Evolutionary conservation across 2,329 filamentous ascomycete genomes (phyloP).

Genomic region (Xylaria sp.): DNA sequence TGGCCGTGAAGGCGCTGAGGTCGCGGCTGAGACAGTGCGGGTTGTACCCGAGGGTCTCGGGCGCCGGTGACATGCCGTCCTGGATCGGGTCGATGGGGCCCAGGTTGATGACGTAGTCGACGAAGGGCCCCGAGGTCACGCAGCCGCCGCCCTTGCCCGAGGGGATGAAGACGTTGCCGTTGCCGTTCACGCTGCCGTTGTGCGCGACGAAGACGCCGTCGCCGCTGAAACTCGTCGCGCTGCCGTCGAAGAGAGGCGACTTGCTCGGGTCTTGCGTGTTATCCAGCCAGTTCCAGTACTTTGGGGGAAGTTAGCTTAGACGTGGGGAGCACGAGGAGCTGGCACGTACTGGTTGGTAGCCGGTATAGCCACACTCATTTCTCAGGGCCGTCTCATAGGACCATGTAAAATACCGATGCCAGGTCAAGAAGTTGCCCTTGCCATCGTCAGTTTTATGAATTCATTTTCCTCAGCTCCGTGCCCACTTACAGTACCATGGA

Average conservation of each 20-base stretch:
- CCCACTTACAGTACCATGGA: conserved; percentile 45
- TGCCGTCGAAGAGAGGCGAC: conserved; percentile 66
- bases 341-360: conserved; percentile 49
- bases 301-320: background rate
- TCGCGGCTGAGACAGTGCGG: conserved; percentile 44
- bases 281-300: conserved; percentile 64
- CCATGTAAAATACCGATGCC: conserved; percentile 56
- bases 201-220: conserved; percentile 53
- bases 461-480: background rate
- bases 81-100: conserved; percentile 44
- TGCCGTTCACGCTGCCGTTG: conserved; percentile 40
- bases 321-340: background rate
- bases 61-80: conserved; percentile 28
- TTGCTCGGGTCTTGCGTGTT: conserved; percentile 57
- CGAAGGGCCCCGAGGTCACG: conserved; percentile 56
- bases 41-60: conserved; percentile 38
- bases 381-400: conserved; percentile 53
- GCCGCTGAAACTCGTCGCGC: conserved; percentile 60
- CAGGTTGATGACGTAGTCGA: conserved; percentile 47
- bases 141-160: conserved; percentile 67
- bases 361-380: conserved; percentile 56
- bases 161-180: conserved; percentile 47
- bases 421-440: conserved; percentile 53
- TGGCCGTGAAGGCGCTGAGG: conserved; percentile 35
- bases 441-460: conserved; percentile 6